Percentiles rank a stretch among this genome's conserved stretches.
Evolutionary conservation across 805 yeast genomes (phyloP).

Genomic region (Huiozyma naganishii): DNA sequence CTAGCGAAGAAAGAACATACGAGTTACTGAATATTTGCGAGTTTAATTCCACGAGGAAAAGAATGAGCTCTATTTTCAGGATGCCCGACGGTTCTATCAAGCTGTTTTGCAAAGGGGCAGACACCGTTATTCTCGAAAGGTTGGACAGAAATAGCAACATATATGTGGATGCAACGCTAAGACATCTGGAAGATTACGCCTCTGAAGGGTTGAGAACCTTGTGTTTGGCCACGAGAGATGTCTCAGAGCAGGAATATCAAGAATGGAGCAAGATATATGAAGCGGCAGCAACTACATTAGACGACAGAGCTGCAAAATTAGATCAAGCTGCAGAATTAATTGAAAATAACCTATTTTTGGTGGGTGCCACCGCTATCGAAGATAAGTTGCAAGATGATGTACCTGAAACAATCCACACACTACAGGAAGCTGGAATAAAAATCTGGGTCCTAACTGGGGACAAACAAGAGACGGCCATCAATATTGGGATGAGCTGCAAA

Average conservation of each 20-base stretch:
- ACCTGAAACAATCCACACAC: conserved; percentile 90
- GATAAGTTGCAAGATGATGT: conserved; percentile 97
- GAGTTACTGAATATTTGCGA: conserved; percentile 88
- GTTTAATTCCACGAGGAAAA: conserved; percentile 91
- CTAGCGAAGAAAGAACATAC: conserved; percentile 46
- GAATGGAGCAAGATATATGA: conserved; percentile 59
- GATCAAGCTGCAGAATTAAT: conserved; percentile 86
- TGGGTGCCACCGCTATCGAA: conserved; percentile 98
- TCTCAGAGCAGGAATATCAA: conserved; percentile 67
- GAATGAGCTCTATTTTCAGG: conserved; percentile 92
- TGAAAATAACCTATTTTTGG: conserved; percentile 63
- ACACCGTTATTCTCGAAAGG: conserved; percentile 86
- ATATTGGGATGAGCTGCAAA: conserved; percentile 97
- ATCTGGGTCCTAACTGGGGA: conserved; percentile 98
- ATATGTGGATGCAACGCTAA: conserved; percentile 70
- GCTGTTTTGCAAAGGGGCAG: conserved; percentile 94
- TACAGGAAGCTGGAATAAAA: conserved; percentile 94
- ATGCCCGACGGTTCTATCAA: conserved; percentile 90
- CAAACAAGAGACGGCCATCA: conserved; percentile 96
- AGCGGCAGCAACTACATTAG: conserved; percentile 74
- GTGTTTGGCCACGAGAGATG: conserved; percentile 78
- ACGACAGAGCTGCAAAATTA: conserved; percentile 59
- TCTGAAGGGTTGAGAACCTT: conserved; percentile 90
- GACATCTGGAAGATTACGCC: conserved; percentile 92
- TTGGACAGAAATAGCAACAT: conserved; percentile 56